Evolutionary conservation across 208 protist genomes (phyloP), one percentile per base, ranked within the genome.

Genomic region (Acanthamoeba culbertsoni): DNA sequence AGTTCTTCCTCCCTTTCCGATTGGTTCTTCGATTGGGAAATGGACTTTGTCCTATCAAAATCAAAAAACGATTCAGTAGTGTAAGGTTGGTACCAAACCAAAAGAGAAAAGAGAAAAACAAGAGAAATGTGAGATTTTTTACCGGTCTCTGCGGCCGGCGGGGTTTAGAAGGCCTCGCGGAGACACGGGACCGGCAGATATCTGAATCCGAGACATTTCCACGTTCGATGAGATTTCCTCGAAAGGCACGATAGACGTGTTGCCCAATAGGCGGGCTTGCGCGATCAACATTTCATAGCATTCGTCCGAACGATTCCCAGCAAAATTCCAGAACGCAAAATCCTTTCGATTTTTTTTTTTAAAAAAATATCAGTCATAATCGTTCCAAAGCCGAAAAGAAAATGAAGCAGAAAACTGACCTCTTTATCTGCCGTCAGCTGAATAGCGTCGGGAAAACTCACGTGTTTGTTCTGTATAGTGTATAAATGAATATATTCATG

Each of bases 261-360:
- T 88, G 48, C 79, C 79, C 79, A 88, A 31, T 8, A 57, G 10
- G 8, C 79, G n/a, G 33, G 79, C 79, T 33, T 65, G 79, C 51
- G 31, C 79, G n/a, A 65, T 37, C 31, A 88, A 20, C 53, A 88
- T 65, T 46, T 88, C 79, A 35, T 88, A 88, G 79, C 40, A 88
- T 35, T 88, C 79, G 23, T 57, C n/a, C 51, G 51, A 65, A 20
- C 53, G 45, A 26, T 62, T 62, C 10, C 45, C 12, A 14, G 45
- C 53, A 33, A 88, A 88, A 33, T 28, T 88, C 79, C 79, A 88
- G 53, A 88, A 88, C 31, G 79, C 79, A 53, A 62, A 88, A 46
- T 88, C 79, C 79, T 88, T 18, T 75, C 14, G 63, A 18, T 20
- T 40, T 23, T 14, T 14, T 40, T 14, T 18, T 31, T 14, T 16